Evolutionary conservation across 208 protist genomes (phyloP), one percentile per base, ranked within the genome.

Genomic region (Lotmaria passim): DNA sequence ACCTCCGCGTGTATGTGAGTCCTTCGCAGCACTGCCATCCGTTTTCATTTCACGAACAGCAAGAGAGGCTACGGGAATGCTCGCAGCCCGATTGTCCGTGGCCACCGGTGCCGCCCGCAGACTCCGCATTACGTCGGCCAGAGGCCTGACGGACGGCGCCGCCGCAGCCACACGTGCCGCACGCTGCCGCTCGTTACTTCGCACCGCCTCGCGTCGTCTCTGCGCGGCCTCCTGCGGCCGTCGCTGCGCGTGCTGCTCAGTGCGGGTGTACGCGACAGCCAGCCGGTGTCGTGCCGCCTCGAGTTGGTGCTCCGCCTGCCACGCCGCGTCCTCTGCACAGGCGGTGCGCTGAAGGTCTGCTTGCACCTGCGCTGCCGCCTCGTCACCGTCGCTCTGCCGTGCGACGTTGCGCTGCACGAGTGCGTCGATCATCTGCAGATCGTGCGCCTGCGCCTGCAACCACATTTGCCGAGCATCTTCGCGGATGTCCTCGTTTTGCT

Each of bases 291-390:
- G 73, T 11, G 82, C 83, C 7, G 46, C 50, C 51, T 86, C 84
- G 23, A 94, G 50, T 10, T 67, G 24, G 34, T 74, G 74, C 56
- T 94, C 86, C 8, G 82, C 81, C 17, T 34, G 59, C 89, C 89
- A 94, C 41, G 89, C 89, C 51, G 43, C 30, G 1, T 75, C 67
- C 69, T 92, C 89, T 21, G 46, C 48, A 30, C 33, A 72, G 0
- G 75, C 83, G 24, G 76, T 78, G 12, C 53, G 39, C 31, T 68
- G 60, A 74, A 87, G 63, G 8, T 79, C 73, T 26, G 61, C 60
- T 19, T 68, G 39, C 0, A 46, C 10, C 19, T 28, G 43, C 21
- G 43, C 61, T 8, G 70, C 70, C 0, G 61, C 60, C 26, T 56
- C 53, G 3, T 58, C 23, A 2, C 44, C 70, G n/a, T 82, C 75